phyloP scores from a whole-genome alignment of 2,329 filamentous ascomycete species.

The Colletotrichum navitas region DNA sequence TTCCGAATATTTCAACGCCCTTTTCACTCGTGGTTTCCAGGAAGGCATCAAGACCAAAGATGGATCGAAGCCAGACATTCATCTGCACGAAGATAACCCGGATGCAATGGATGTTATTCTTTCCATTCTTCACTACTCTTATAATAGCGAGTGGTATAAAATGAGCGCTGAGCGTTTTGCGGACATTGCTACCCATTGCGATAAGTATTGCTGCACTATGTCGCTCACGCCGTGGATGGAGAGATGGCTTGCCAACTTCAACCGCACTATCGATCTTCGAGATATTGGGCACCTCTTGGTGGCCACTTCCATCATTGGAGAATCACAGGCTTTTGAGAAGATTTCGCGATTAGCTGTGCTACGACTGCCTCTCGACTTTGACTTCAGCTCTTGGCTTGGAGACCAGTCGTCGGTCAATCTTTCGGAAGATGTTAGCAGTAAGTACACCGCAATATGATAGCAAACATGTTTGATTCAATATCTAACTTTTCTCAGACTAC shows the following conservation, averaged over 20 bases:
- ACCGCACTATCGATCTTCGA: not conserved
- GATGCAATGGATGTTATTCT: conserved; percentile 21
- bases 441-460: not conserved
- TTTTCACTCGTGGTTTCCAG: not conserved
- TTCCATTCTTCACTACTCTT: not conserved
- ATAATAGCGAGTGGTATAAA: not conserved
- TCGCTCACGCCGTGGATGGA: not conserved
- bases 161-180: conserved; percentile 10
- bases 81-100: not conserved
- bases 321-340: not conserved
- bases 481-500: not conserved
- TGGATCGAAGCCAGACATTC: not conserved
- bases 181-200: not conserved
- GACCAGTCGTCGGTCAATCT: not conserved
- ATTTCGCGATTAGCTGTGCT: not conserved
- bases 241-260: conserved; percentile 4
- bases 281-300: not conserved
- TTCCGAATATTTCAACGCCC: conserved; percentile 1
- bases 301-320: not conserved
- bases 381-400: conserved; percentile 4
- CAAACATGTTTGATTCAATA: not conserved
- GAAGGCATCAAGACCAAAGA: not conserved
- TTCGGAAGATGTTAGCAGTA: not conserved
- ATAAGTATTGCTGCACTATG: conserved; percentile 2
- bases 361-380: conserved; percentile 1